These are phyloP conservation scores for Yarrowia sp. DNA, from an alignment of 805 yeast species.

Conservation along the genomic window DNA sequence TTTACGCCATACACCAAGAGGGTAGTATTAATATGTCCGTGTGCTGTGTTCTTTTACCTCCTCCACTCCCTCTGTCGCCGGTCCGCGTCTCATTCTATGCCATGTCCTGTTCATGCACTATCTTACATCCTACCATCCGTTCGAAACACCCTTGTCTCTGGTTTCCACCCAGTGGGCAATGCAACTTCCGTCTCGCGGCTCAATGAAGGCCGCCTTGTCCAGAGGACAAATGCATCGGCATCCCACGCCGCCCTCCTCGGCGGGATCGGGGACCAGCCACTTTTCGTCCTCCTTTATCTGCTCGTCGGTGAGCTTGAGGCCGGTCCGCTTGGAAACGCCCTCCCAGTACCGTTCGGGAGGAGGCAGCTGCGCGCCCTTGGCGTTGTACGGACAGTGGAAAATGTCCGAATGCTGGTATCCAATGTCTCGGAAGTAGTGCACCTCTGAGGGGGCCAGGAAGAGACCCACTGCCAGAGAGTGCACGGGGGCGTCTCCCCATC, in stretches of 20 bases:
- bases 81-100: neutral
- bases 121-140: neutral
- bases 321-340: conserved; percentile 22
- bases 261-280: conserved; percentile 53
- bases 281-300: conserved; percentile 51
- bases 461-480: conserved; percentile 87
- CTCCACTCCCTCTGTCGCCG: neutral
- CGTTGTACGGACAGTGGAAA: conserved; percentile 82
- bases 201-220: conserved; percentile 55
- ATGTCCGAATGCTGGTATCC: conserved; percentile 85
- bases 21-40: conserved; percentile 20
- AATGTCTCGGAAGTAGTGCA: conserved; percentile 91
- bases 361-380: conserved; percentile 53
- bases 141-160: conserved; percentile 16
- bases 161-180: conserved; percentile 48
- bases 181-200: conserved; percentile 50
- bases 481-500: conserved; percentile 99
- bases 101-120: neutral
- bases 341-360: conserved; percentile 33
- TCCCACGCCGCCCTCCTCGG: conserved; percentile 64
- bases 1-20: neutral
- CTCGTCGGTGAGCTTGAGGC: conserved; percentile 44
- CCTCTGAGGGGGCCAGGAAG: conserved; percentile 68
- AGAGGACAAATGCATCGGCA: conserved; percentile 78
- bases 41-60: conserved; percentile 6